Evolutionary conservation across 2,329 filamentous ascomycete genomes (phyloP), one percentile per base, ranked within the genome.

Genomic region (Alternaria longipes): DNA sequence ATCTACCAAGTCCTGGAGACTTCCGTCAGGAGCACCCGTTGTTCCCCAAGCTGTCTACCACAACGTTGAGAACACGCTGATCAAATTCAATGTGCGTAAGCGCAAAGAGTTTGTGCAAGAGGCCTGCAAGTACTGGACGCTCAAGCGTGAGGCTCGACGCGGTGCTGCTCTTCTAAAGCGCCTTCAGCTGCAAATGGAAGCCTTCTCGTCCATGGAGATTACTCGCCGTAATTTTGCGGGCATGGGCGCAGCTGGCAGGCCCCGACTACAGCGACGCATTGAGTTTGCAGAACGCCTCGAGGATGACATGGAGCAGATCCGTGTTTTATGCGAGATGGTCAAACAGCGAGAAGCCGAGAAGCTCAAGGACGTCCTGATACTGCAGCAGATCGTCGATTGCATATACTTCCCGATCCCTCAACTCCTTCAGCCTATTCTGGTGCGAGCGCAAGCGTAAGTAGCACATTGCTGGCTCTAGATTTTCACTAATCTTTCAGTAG

Each of bases 121-220:
- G 78, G 92, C 92, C 2, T 98, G 94, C 81, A 93, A 93, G 70
- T 99, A 98, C 80, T 99, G 95, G 95, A 98, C 95, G 0, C 80
- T 99, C 65, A 99, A 99, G 81, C 89, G 95, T 57, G 95, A 99
- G 78, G 92, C 94, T 63, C 89, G 95, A 34, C 87, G 95, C 60
- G 95, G 95, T 47, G 95, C 95, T 30, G 93, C 95, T 4, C 84
- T 99, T 56, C 85, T 99, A 61, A 98, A 98, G 81, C 89, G 95
- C 36, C 84, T 99, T 20, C 95, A 99, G 77, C 82, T 98, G 59
- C 94, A 97, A 78, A 91, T 97, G 85, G 94, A 98, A 78, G 92
- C 93, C 0, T 99, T 98, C 78, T 94, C 94, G 7, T 97, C 93
- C 0, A 97, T 97, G 91, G 95, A 99, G 80, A 90, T 99, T 67